These are phyloP conservation scores for Diaporthe caulivora DNA, from an alignment of 2,329 filamentous ascomycete species.

Conservation along the genomic window DNA sequence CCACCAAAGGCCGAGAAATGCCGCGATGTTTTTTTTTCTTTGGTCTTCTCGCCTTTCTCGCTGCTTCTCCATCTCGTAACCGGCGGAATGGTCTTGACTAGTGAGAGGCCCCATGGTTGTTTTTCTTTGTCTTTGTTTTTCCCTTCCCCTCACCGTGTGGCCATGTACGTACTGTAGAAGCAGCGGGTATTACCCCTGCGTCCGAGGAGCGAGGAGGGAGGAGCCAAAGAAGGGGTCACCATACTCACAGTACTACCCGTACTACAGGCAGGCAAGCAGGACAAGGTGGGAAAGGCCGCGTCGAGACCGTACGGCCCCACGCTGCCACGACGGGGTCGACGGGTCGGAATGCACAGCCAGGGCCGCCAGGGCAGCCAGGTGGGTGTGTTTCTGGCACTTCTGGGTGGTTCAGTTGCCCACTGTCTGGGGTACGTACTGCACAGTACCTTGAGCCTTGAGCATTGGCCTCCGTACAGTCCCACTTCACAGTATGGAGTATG, in stretches of 20 bases:
- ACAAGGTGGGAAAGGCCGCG: slow-evolving; percentile 29
- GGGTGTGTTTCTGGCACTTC: too few relatives aligned
- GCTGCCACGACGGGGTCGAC: slow-evolving; percentile 28
- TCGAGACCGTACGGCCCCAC: slow-evolving; percentile 32
- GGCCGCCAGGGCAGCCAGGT: neutral
- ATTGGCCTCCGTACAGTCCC: slow-evolving; percentile 10
- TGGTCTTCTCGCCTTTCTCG: neutral
- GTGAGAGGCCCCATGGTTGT: neutral
- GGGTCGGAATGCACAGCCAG: slow-evolving; percentile 35
- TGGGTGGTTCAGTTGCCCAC: slow-evolving; percentile 15
- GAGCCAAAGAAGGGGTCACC: too few relatives aligned
- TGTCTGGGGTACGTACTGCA: slow-evolving; percentile 31
- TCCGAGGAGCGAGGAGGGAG: slow-evolving; percentile 4
- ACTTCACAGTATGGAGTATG: slow-evolving; percentile 2
- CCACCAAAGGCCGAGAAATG: slow-evolving; percentile 24
- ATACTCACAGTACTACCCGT: too few relatives aligned
- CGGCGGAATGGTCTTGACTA: slow-evolving; percentile 1
- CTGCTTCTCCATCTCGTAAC: slow-evolving; percentile 12
- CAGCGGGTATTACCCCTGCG: slow-evolving; percentile 25
- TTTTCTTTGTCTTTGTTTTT: slow-evolving; percentile 6
- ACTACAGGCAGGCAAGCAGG: neutral
- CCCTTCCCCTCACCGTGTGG: neutral
- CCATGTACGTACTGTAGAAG: neutral
- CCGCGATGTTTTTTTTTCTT: neutral
- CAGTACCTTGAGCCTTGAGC: slow-evolving; percentile 1